These are phyloP conservation scores for Aspergillus piperis DNA, from an alignment of 2,329 filamentous ascomycete genomes.

Conservation along the genomic window DNA sequence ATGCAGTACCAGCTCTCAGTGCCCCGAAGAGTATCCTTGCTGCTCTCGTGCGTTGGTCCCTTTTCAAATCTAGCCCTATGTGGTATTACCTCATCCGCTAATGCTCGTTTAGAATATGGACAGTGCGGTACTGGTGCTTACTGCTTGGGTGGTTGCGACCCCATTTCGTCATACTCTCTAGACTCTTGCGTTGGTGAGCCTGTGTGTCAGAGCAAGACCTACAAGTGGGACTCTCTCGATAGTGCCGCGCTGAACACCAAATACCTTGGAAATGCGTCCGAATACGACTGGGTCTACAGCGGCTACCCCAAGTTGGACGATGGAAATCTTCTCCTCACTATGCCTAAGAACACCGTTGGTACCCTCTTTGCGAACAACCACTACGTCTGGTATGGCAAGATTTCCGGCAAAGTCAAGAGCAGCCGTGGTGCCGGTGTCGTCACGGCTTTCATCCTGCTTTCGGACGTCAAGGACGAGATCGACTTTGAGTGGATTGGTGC, in stretches of 20 bases:
- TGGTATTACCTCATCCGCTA: conserved; percentile 11
- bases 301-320: conserved; percentile 67
- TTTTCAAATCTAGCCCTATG: not conserved
- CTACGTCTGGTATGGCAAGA: conserved; percentile 97
- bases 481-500: conserved; percentile 93
- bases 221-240: conserved; percentile 72
- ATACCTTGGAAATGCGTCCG: conserved; percentile 81
- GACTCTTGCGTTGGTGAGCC: conserved; percentile 84
- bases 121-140: conserved; percentile 91
- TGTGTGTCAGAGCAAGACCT: conserved; percentile 72
- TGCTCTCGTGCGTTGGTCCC: conserved; percentile 69
- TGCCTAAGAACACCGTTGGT: conserved; percentile 81
- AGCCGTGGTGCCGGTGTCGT: conserved; percentile 84
- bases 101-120: conserved; percentile 70
- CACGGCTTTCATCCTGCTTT: conserved; percentile 94
- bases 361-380: conserved; percentile 81
- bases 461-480: conserved; percentile 96
- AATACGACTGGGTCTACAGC: conserved; percentile 84
- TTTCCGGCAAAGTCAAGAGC: conserved; percentile 82
- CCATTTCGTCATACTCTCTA: conserved; percentile 76
- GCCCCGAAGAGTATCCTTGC: conserved; percentile 72
- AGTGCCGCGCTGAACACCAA: conserved; percentile 70
- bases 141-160: conserved; percentile 94
- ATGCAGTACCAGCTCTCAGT: conserved; percentile 56
- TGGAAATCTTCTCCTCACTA: conserved; percentile 77